Conservation (phyloP, 257 asterid genomes). For the Solanum lycopersicoides region DNA sequence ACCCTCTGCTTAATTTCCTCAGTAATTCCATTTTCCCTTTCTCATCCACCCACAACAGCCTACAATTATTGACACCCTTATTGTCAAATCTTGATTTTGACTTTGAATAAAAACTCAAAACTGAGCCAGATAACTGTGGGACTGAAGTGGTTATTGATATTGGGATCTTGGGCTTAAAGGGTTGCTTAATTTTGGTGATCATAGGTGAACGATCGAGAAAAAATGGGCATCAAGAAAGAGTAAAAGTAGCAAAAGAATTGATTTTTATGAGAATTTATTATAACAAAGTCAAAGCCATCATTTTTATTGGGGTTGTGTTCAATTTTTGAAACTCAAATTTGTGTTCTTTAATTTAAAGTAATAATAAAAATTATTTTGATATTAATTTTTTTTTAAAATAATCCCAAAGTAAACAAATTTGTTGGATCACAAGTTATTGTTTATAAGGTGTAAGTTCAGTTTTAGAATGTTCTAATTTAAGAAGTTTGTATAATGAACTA, state of each 20-base stretch:
- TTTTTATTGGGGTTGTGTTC: background rate
- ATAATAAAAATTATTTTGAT: background rate
- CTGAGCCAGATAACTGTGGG: conserved; percentile 18
- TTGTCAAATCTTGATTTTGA: conserved; percentile 9
- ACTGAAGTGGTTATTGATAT: conserved; percentile 15
- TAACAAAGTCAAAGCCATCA: background rate
- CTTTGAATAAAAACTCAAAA: conserved; percentile 19
- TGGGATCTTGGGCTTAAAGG: conserved; percentile 28
- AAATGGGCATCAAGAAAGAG: background rate
- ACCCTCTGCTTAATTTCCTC: conserved; percentile 43
- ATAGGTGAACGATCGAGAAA: conserved; percentile 12
- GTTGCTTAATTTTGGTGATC: conserved; percentile 41
- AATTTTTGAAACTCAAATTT: background rate
- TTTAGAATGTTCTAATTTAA: too few relatives aligned
- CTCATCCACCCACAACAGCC: conserved; percentile 31
- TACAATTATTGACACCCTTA: conserved; percentile 8
- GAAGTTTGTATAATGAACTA: background rate
- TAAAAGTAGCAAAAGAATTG: background rate
- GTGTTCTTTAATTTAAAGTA: background rate
- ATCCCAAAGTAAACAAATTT: background rate
- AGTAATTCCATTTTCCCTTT: conserved; percentile 41
- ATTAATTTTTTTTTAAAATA: too few relatives aligned
- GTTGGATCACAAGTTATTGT: background rate
- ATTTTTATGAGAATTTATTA: background rate
- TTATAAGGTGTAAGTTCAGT: background rate